Conservation (phyloP, 805 yeast species). For the Saccharomyces paradoxus region DNA sequence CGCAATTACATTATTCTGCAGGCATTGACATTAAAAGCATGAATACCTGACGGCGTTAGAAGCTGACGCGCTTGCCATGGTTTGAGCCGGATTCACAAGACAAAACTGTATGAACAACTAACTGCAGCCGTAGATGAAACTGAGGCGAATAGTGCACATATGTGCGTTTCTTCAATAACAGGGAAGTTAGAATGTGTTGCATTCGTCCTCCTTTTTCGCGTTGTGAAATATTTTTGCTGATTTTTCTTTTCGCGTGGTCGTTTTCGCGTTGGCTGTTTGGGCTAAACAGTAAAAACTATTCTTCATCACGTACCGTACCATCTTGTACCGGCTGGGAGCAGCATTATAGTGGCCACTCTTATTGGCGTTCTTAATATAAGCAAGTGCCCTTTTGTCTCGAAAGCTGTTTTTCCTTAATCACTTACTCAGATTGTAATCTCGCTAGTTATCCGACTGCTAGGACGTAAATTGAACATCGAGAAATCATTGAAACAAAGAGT, state of each 20-base stretch:
- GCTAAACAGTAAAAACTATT: background rate
- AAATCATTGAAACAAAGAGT: background rate
- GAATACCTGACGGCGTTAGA: background rate
- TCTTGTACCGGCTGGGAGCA: background rate
- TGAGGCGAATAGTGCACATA: background rate
- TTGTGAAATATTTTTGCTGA: background rate
- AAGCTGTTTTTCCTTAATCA: background rate
- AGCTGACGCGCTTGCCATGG: background rate
- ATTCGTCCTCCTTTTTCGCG: background rate
- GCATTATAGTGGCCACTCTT: background rate
- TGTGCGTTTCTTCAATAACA: background rate
- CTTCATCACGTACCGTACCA: background rate
- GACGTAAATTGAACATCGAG: background rate
- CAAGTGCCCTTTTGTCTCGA: background rate
- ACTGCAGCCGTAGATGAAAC: background rate
- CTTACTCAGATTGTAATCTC: background rate
- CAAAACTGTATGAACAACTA: no score
- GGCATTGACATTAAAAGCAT: background rate
- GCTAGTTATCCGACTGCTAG: background rate
- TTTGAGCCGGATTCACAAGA: background rate
- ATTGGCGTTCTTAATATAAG: background rate
- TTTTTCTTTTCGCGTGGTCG: background rate
- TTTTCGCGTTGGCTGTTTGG: background rate
- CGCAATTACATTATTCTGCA: background rate
- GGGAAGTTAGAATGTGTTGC: background rate